Evolutionary conservation across 2,329 filamentous ascomycete species (phyloP).

Genomic region (Didymella pomorum): DNA sequence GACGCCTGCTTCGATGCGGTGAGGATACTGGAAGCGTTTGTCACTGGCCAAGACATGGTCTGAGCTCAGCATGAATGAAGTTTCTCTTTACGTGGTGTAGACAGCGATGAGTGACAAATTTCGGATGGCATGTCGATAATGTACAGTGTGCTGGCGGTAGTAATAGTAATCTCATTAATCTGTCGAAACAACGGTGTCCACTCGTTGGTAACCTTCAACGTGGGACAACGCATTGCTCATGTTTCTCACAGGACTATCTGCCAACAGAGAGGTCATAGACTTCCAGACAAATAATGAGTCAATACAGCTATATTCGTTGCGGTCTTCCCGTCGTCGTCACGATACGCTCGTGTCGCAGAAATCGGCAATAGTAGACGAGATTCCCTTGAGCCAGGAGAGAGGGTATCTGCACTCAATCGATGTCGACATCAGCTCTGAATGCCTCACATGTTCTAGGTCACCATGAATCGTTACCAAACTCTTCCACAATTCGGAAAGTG

Average conservation of each 20-base stretch:
- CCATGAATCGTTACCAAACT: too few relatives aligned
- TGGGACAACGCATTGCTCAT: neutral
- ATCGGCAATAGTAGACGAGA: too few relatives aligned
- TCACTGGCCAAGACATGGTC: neutral
- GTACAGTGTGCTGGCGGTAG: slow-evolving; percentile 11
- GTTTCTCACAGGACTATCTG: neutral
- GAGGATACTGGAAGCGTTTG: neutral
- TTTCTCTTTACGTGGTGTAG: neutral
- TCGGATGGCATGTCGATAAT: neutral
- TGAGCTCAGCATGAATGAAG: neutral
- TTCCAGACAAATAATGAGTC: neutral
- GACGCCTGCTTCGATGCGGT: slow-evolving; percentile 9
- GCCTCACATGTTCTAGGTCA: too few relatives aligned
- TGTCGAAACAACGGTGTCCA: neutral
- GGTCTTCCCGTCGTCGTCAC: too few relatives aligned
- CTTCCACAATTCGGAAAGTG: neutral
- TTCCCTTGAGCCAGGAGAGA: too few relatives aligned
- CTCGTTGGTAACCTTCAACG: neutral
- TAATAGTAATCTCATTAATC: slow-evolving; percentile 22
- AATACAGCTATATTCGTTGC: too few relatives aligned
- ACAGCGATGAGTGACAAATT: neutral
- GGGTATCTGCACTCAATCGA: too few relatives aligned
- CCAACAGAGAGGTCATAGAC: neutral
- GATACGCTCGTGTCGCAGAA: too few relatives aligned
- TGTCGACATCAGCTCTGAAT: too few relatives aligned